phyloP scores from a whole-genome alignment of 1,284 basidiomycete species.

The Rhodotorula sp. region DNA sequence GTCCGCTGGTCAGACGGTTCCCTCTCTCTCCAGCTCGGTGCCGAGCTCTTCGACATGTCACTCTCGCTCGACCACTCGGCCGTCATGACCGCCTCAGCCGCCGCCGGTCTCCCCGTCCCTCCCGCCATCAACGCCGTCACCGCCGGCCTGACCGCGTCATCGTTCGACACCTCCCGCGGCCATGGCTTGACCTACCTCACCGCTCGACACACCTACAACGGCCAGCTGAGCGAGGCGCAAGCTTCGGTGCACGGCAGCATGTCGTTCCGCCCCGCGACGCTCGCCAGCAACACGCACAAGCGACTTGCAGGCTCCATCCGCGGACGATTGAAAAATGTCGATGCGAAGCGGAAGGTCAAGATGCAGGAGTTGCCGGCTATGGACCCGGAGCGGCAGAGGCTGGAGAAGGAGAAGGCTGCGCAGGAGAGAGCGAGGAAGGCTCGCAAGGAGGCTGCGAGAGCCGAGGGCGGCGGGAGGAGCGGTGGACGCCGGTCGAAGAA shows the following conservation, averaged over 20 bases:
- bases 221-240: conserved; percentile 74
- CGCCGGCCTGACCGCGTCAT: conserved; percentile 50
- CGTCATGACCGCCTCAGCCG: conserved; percentile 42
- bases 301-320: conserved; percentile 76
- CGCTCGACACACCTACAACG: conserved; percentile 78
- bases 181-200: conserved; percentile 76
- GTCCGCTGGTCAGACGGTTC: conserved; percentile 90
- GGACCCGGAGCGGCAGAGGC: conserved; percentile 41
- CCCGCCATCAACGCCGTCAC: conserved; percentile 8
- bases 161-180: conserved; percentile 46
- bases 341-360: conserved; percentile 69
- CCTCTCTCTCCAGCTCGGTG: conserved; percentile 78
- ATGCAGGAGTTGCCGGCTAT: conserved; percentile 58
- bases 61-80: conserved; percentile 70
- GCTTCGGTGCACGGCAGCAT: conserved; percentile 77
- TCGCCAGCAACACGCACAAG: conserved; percentile 84
- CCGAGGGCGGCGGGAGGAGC: conserved; percentile 25
- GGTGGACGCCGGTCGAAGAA: conserved; percentile 24
- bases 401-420: conserved; percentile 43
- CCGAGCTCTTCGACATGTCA: conserved; percentile 81
- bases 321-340: conserved; percentile 70
- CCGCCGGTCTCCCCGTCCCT: conserved; percentile 2
- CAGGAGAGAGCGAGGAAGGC: conserved; percentile 45
- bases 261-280: conserved; percentile 77
- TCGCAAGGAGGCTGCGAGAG: conserved; percentile 32